Conservation (phyloP, 495 filamentous ascomycete genomes). For the Aspergillus mulundensis region DNA sequence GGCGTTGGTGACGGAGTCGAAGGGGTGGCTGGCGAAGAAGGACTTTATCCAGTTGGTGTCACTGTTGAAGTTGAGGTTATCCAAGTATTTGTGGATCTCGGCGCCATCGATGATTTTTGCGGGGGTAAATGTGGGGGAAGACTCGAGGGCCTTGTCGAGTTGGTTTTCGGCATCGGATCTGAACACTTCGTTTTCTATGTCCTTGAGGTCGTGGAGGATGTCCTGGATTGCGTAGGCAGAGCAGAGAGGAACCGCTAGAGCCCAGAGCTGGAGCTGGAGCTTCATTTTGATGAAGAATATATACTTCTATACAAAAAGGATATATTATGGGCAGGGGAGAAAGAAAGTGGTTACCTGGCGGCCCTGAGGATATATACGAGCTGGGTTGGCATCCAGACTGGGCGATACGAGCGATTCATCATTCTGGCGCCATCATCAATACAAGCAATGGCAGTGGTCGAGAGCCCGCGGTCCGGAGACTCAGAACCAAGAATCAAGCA, state of each 20-base stretch:
- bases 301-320: not conserved
- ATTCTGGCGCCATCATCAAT: not conserved
- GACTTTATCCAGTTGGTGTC: not conserved
- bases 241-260: not conserved
- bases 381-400: not conserved
- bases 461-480: not conserved
- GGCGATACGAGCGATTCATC: not conserved
- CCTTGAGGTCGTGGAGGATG: constrained; percentile 2
- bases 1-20: constrained; percentile 10
- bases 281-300: not conserved
- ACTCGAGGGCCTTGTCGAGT: constrained; percentile 1
- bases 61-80: not conserved
- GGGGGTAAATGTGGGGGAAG: constrained; percentile 2
- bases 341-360: not conserved
- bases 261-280: not conserved
- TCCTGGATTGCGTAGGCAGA: constrained; percentile 7
- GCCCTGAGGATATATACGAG: not conserved
- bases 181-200: not conserved
- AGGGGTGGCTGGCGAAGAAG: constrained; percentile 1
- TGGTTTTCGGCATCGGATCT: not conserved
- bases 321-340: not conserved
- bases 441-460: not conserved
- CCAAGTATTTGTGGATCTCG: not conserved
- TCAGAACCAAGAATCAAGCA: not conserved
- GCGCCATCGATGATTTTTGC: not conserved